Base-by-base conservation (phyloP, 179 eudicot species). In the Beta corolliflora region DNA sequence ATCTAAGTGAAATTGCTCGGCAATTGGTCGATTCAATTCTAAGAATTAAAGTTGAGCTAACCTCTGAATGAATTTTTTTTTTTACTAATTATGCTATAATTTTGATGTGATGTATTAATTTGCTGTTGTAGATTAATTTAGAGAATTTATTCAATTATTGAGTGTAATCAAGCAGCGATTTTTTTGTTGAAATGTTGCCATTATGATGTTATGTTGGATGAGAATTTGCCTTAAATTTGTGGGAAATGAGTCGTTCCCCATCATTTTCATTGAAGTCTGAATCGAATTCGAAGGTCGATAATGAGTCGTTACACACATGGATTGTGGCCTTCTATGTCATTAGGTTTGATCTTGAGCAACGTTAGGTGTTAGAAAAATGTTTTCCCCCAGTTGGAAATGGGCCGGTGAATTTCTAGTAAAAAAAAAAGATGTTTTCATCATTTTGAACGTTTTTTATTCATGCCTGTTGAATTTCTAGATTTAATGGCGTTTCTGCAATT, bases 311-410 rank as follows among this genome's bases (percentile, higher is more conserved):
- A 75, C 87, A 79, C 29, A 83, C 81, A 87, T 96, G 98, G 97
- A 86, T 92, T 65, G 94, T 89, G 67, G 91, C 96, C 52, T 93
- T 94, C 77, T 93, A 94, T 82, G 87, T 89, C 54, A 93, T 96
- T 81, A 88, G 95, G 82, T 94, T 94, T 85, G 98, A 94, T 88
- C 94, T 95, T 73, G 98, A 96, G 85, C 96, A 88, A 74, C 97
- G 97, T 48, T 98, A 94, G 89, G 91, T 94, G 52, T 88, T 94
- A 59, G 99, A 96, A 85, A 93, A 94, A 79, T 94, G 98, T 85
- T 93, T 80, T 80, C 29, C 99, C 83, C 94, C 50, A 85, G 82
- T 58, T 90, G 90, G 29, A 25, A 25, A 25, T 25, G 29, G 29
- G 29, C 29, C 1, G 0, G 29, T 25, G 29, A 25, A 25, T 25